A percentile compares a stretch with the other conserved stretches of the same genome.
Evolutionary conservation across 2,329 filamentous ascomycete genomes (phyloP).

Genomic region (Orbilia brochopaga): DNA sequence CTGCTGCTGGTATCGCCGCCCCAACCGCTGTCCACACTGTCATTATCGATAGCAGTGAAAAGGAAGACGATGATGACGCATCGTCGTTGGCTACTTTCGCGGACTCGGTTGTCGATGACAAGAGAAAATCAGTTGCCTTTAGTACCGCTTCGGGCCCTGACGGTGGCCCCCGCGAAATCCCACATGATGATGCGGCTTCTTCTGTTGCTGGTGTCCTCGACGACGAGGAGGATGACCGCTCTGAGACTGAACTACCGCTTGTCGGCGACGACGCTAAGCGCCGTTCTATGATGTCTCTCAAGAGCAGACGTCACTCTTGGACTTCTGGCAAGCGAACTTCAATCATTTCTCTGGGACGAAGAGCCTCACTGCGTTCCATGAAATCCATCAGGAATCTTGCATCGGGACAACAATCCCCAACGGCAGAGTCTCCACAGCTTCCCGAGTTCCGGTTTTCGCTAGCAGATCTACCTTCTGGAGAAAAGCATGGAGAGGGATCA

Average conservation of each 20-base stretch:
- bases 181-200: slow-evolving; percentile 58
- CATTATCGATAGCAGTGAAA: slow-evolving; percentile 56
- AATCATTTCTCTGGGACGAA: slow-evolving; percentile 33
- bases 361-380: slow-evolving; percentile 38
- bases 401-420: neutral
- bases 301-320: slow-evolving; percentile 39
- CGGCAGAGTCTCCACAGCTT: slow-evolving; percentile 11
- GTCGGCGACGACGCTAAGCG: slow-evolving; percentile 35
- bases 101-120: slow-evolving; percentile 55
- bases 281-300: slow-evolving; percentile 26
- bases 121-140: slow-evolving; percentile 53
- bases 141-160: slow-evolving; percentile 56
- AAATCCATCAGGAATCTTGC: slow-evolving; percentile 18
- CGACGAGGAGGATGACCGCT: slow-evolving; percentile 65
- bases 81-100: slow-evolving; percentile 72
- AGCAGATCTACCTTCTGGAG: neutral
- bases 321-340: slow-evolving; percentile 32
- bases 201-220: slow-evolving; percentile 66
- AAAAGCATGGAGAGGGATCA: neutral
- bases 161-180: slow-evolving; percentile 57
- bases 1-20: slow-evolving; percentile 27
- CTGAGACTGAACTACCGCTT: slow-evolving; percentile 55
- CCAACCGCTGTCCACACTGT: slow-evolving; percentile 43
- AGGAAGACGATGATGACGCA: slow-evolving; percentile 63
- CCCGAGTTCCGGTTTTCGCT: slow-evolving; percentile 2